Evolutionary conservation across 305 asterid genomes (phyloP).

Genomic region (Solanum hybrid): DNA sequence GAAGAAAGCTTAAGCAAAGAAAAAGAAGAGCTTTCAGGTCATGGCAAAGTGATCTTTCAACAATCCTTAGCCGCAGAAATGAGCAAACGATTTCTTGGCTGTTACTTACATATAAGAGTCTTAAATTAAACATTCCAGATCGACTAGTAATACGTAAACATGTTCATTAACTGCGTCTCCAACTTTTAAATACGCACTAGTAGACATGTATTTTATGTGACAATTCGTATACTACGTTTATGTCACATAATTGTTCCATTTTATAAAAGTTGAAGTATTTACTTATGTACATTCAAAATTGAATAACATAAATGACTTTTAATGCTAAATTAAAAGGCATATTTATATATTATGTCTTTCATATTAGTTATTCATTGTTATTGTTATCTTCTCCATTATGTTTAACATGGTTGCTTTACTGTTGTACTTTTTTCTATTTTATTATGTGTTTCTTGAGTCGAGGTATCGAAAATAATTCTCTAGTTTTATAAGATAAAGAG

Average conservation of each 20-base stretch:
- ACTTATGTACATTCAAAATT: too few relatives aligned
- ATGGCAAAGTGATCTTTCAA: not conserved
- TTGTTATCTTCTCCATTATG: not conserved
- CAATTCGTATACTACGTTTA: too few relatives aligned
- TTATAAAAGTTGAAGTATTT: not conserved
- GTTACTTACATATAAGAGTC: not conserved
- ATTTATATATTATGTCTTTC: not conserved
- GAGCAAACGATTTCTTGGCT: not conserved
- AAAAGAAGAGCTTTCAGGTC: not conserved
- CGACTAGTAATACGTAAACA: not conserved
- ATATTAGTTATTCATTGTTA: not conserved
- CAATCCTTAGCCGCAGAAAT: constrained; percentile 1
- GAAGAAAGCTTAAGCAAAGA: not conserved
- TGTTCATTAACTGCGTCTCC: not conserved
- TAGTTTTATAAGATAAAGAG: too few relatives aligned
- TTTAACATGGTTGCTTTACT: not conserved
- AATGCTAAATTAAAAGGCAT: not conserved
- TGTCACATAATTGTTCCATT: not conserved
- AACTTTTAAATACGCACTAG: fast-evolving
- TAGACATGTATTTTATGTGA: not conserved
- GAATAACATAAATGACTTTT: too few relatives aligned
- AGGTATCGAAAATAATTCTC: not conserved
- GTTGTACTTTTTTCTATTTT: too few relatives aligned
- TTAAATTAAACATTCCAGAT: not conserved
- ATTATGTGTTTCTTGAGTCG: too few relatives aligned